Conservation (phyloP, 176 grass and related monocot genomes). For the Melocanna baccifera region DNA sequence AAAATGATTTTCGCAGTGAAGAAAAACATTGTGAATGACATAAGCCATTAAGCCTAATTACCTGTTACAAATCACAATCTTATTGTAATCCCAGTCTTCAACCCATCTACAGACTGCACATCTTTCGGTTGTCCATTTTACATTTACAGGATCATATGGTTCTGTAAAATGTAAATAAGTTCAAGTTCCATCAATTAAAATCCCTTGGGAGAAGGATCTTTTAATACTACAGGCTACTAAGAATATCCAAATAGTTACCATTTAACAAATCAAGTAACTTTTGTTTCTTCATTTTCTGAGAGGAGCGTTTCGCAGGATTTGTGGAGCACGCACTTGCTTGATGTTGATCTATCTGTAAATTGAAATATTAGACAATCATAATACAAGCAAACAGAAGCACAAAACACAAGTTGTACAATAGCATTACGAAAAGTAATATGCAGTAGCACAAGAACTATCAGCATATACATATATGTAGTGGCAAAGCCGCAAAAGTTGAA, state of each 20-base stretch:
- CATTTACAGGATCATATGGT: constrained; percentile 84
- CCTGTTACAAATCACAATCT: constrained; percentile 97
- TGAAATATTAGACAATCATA: constrained; percentile 27
- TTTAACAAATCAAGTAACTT: constrained; percentile 74
- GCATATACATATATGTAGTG: not conserved
- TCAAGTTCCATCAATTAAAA: not conserved
- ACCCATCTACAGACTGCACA: constrained; percentile 99
- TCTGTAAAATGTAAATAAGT: constrained; percentile 53
- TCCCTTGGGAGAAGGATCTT: constrained; percentile 16
- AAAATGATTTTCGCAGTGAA: not conserved
- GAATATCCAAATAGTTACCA: constrained; percentile 44
- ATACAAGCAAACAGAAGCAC: constrained; percentile 19
- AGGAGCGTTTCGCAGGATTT: constrained; percentile 64
- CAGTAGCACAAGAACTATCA: constrained; percentile 21
- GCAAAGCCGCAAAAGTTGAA: not conserved
- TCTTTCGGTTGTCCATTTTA: constrained; percentile 97
- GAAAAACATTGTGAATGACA: constrained; percentile 5
- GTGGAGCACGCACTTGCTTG: constrained; percentile 46
- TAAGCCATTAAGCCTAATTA: constrained; percentile 23
- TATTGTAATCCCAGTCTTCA: constrained; percentile 99
- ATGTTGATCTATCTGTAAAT: constrained; percentile 76
- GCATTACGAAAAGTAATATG: constrained; percentile 13
- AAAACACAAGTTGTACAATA: constrained; percentile 4
- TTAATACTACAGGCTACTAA: not conserved
- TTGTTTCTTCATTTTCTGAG: constrained; percentile 90